phyloP scores from a whole-genome alignment of 768 basidiomycete genomes.

The Hortiboletus campestris region DNA sequence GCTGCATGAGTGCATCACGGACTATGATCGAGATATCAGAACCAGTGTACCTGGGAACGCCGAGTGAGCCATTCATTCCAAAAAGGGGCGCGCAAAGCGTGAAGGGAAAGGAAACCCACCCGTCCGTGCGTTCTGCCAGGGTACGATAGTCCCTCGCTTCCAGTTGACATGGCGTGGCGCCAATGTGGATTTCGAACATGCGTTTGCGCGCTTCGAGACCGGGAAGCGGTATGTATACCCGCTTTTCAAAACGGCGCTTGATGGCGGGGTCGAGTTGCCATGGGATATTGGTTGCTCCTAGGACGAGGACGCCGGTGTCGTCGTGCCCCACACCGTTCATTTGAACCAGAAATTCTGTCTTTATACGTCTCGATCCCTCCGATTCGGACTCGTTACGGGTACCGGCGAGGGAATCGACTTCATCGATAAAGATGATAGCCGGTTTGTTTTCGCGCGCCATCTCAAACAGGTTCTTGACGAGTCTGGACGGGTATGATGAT shows the following conservation, averaged over 20 bases:
- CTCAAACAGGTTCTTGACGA: conserved; percentile 94
- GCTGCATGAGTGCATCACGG: conserved; percentile 97
- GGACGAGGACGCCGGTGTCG: conserved; percentile 91
- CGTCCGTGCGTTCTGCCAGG: conserved; percentile 86
- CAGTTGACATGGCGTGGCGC: conserved; percentile 86
- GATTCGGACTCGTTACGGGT: conserved; percentile 96
- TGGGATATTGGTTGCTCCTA: conserved; percentile 98
- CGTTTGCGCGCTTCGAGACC: conserved; percentile 86
- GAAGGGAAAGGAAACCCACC: conserved; percentile 39
- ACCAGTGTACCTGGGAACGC: conserved; percentile 67
- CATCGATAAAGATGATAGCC: conserved; percentile 98
- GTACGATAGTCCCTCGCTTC: conserved; percentile 71
- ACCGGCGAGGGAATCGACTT: conserved; percentile 94
- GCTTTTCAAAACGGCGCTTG: conserved; percentile 97
- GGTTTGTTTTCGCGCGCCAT: conserved; percentile 96
- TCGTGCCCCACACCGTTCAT: conserved; percentile 99
- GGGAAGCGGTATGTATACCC: conserved; percentile 97
- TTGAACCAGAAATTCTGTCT: conserved; percentile 96
- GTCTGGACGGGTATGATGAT: conserved; percentile 40
- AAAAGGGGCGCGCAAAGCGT: not conserved
- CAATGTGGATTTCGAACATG: conserved; percentile 98
- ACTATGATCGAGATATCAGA: conserved; percentile 94
- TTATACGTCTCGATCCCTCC: conserved; percentile 94
- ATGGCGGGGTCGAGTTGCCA: conserved; percentile 98
- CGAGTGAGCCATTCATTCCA: not conserved